Evolutionary conservation across 75 land plant genomes (phyloP).

Genomic region (Sequoia sempervirens): DNA sequence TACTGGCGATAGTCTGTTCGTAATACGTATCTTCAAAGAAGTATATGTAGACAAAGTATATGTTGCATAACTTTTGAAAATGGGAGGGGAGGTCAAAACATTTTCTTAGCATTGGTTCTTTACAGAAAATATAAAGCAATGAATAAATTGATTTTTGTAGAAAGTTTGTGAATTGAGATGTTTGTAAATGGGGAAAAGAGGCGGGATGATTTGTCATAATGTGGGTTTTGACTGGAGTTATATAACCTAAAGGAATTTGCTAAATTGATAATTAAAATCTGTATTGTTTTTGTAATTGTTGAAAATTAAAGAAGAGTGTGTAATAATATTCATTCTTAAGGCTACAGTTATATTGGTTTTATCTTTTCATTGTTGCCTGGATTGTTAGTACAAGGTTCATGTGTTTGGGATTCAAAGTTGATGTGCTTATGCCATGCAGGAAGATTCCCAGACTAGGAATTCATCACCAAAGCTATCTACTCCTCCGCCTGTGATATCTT

Average conservation of each 20-base stretch:
- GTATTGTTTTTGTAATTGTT: neutral
- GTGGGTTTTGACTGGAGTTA: neutral
- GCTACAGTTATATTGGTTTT: neutral
- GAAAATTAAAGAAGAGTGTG: neutral
- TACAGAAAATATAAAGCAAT: neutral
- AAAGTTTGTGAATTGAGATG: neutral
- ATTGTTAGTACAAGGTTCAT: neutral
- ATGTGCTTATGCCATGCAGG: constrained; percentile 26
- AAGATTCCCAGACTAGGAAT: constrained; percentile 13
- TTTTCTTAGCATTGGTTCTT: neutral
- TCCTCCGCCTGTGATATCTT: constrained; percentile 45
- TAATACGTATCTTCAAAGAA: neutral
- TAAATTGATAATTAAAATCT: neutral
- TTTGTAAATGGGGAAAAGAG: neutral
- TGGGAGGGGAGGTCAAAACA: neutral
- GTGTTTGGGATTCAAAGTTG: neutral
- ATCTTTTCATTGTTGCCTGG: neutral
- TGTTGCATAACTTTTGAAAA: neutral
- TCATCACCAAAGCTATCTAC: constrained; percentile 27
- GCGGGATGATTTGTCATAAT: neutral
- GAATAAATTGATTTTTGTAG: neutral
- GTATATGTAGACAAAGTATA: neutral
- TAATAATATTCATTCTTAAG: neutral
- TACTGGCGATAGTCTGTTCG: neutral
- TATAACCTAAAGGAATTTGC: neutral